Evolutionary conservation across 306 rosid genomes (phyloP).

Genomic region (Medicago lupulina): DNA sequence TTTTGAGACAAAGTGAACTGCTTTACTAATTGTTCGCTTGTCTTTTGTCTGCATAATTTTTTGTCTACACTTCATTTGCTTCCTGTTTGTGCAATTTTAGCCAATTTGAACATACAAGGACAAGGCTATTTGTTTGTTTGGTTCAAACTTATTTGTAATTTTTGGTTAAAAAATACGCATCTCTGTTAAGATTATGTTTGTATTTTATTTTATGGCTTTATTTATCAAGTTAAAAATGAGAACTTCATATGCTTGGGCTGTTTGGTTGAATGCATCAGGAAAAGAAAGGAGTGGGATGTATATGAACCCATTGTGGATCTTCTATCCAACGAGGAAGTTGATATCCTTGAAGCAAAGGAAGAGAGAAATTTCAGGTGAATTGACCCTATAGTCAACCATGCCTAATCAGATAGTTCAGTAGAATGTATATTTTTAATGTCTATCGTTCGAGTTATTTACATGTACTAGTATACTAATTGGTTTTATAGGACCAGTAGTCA

Average conservation of each 20-base stretch:
- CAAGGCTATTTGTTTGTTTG: conserved; percentile 10
- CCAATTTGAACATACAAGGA: neutral
- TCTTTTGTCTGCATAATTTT: neutral
- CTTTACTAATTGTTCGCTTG: neutral
- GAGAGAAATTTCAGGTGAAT: conserved; percentile 71
- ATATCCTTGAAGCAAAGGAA: conserved; percentile 94
- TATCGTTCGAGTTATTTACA: neutral
- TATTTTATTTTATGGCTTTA: neutral
- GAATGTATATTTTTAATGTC: neutral
- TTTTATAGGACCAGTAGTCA: neutral
- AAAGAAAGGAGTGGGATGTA: conserved; percentile 96
- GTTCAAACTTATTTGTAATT: neutral
- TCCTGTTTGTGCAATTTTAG: neutral
- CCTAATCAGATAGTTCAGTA: neutral
- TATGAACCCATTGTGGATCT: conserved; percentile 93
- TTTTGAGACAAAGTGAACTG: neutral
- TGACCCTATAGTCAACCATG: conserved; percentile 10
- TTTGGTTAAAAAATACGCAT: neutral
- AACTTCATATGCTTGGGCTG: conserved; percentile 24
- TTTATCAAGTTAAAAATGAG: conserved; percentile 20
- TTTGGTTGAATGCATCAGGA: conserved; percentile 67
- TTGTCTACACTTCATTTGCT: neutral
- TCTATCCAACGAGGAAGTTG: conserved; percentile 89
- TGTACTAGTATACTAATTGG: neutral
- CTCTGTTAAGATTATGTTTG: conserved; percentile 17